Evolutionary conservation across 495 filamentous ascomycete genomes (phyloP).

Genomic region (Eremomyces bilateralis): DNA sequence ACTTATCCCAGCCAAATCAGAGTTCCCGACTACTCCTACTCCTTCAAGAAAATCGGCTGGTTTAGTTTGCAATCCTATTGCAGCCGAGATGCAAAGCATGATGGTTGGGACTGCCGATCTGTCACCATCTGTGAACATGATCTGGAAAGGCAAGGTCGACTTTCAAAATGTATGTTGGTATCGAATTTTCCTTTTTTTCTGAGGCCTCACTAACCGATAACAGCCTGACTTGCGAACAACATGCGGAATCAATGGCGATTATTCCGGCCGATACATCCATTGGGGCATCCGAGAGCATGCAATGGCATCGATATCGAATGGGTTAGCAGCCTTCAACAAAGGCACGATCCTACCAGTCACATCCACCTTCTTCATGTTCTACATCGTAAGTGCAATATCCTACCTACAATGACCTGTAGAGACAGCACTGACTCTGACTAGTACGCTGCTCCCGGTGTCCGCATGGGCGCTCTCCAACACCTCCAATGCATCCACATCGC

Average conservation of each 20-base stretch:
- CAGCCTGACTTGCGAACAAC: constrained; percentile 24
- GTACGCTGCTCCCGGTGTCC: constrained; percentile 4
- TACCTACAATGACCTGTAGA: too few species aligned
- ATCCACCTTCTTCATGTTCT: constrained; percentile 1
- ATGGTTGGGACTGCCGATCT: constrained; percentile 40
- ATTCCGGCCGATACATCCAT: constrained; percentile 30
- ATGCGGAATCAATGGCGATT: constrained; percentile 27
- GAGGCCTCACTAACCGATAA: not conserved
- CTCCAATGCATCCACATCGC: constrained; percentile 4
- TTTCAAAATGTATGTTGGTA: constrained; percentile 26
- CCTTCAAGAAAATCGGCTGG: constrained; percentile 28
- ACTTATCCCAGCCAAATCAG: constrained; percentile 22
- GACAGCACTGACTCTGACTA: not conserved
- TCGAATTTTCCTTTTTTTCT: too few species aligned
- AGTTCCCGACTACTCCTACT: constrained; percentile 27
- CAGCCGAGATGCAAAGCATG: constrained; percentile 24
- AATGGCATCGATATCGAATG: not conserved
- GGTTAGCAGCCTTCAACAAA: not conserved
- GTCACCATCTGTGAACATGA: constrained; percentile 34
- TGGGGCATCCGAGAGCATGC: constrained; percentile 26
- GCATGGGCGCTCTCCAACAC: constrained; percentile 5
- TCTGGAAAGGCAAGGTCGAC: constrained; percentile 29
- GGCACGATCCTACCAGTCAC: not conserved
- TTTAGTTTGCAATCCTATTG: constrained; percentile 28
- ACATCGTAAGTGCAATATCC: too few species aligned